These are phyloP conservation scores for Eucalyptus cladocalyx DNA, from an alignment of 345 rosid species.

Conservation along the genomic window DNA sequence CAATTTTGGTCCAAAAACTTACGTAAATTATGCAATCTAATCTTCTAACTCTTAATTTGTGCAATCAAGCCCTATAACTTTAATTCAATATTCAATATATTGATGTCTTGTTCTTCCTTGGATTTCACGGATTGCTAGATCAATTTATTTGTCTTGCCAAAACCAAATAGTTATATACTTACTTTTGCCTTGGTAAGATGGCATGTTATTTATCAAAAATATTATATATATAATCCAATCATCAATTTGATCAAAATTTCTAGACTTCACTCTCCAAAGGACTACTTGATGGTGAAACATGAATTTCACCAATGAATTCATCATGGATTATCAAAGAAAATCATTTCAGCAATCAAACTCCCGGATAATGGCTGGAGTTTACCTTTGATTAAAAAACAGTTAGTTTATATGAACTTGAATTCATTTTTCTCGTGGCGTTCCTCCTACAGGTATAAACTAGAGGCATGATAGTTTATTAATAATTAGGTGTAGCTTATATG, in stretches of 20 bases:
- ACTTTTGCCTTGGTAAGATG: not conserved
- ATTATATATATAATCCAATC: not conserved
- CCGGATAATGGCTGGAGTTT: not conserved
- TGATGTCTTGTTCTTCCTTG: not conserved
- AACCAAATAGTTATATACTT: not conserved
- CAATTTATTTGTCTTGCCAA: not conserved
- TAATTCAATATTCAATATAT: not conserved
- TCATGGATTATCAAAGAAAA: not conserved
- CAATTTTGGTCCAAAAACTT: not conserved
- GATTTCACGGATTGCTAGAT: not conserved
- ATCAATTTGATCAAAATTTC: not conserved
- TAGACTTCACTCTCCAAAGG: not conserved
- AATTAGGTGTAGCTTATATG: too few relatives aligned
- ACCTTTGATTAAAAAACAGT: rapidly evolving
- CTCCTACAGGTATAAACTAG: not conserved
- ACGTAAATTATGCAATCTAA: not conserved
- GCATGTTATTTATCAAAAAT: not conserved
- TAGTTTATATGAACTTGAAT: not conserved
- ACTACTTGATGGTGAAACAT: not conserved
- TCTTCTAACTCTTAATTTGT: not conserved
- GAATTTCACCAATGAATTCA: not conserved
- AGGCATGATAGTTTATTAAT: too few relatives aligned
- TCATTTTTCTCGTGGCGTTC: not conserved
- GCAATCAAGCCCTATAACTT: not conserved
- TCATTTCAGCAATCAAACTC: not conserved